Evolutionary conservation across 345 rosid species (phyloP).

Genomic region (Salix exigua): DNA sequence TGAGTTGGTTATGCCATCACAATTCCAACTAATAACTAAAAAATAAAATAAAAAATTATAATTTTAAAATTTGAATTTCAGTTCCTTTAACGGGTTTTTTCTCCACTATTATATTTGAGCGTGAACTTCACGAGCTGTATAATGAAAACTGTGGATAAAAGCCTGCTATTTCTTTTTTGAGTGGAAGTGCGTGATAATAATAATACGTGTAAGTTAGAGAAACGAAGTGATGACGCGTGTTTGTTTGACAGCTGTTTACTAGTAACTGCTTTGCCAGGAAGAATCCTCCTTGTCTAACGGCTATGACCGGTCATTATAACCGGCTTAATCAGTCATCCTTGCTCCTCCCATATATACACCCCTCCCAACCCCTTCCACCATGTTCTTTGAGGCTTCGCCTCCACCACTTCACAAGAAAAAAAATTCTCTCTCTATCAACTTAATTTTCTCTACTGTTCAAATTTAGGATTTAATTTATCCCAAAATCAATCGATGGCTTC

Average conservation of each 20-base stretch:
- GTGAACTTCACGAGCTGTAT: constrained; percentile 24
- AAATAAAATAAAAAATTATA: background rate
- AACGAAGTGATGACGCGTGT: constrained; percentile 44
- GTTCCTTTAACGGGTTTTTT: background rate
- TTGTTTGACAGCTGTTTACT: constrained; percentile 54
- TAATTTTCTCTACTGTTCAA: background rate
- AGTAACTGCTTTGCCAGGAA: constrained; percentile 69
- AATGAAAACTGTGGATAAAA: constrained; percentile 20
- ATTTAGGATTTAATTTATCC: background rate
- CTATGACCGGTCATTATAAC: constrained; percentile 51
- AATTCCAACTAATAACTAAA: background rate
- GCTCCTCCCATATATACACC: constrained; percentile 25
- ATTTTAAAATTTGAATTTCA: background rate
- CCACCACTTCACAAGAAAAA: background rate
- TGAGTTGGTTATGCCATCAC: background rate
- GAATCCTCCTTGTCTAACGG: constrained; percentile 38
- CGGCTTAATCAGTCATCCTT: constrained; percentile 51
- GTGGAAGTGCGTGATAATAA: constrained; percentile 3
- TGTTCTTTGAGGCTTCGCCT: constrained; percentile 43
- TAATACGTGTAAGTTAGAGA: constrained; percentile 42
- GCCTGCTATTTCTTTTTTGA: background rate
- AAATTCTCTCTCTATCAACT: background rate
- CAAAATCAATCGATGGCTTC: constrained; percentile 30
- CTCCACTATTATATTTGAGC: background rate
- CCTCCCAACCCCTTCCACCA: background rate